Base-by-base conservation (phyloP, 129 eudicot genomes). In the Ambrosia artemisiifolia region DNA sequence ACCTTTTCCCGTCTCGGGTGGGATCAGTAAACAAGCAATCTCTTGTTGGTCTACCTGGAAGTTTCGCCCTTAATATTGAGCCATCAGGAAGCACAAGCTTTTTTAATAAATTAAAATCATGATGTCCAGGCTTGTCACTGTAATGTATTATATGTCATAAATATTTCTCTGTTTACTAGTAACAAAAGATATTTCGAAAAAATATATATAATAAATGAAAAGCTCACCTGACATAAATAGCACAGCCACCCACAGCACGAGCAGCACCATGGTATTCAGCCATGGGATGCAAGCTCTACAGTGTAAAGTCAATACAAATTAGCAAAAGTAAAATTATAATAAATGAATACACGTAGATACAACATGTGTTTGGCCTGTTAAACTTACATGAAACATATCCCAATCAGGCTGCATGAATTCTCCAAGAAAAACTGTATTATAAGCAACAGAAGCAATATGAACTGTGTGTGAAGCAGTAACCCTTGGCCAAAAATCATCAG, bases 351-450 rank as follows among this genome's bases (percentile, higher is more conserved):
- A 62, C 18, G 59, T 51, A 44, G 47, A 43, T 42, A 24, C 2
- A 51, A 13, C 44, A 50, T 64, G 55, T 67, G 11, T 6, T 17
- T 14, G n/a, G 32, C 49, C 6, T 68, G 7, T 61, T 67, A 38
- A 62, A 69, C 96, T 82, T 75, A 91, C 97, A 80, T 92, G 98
- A 73, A 92, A 92, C 98, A 92, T 87, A 80, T 92, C 98, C 98
- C 98, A 92, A 78, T 92, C 98, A 1, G 98, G 98, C 82, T 92
- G 98, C 98, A 92, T 92, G 73, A 92, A 89, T 71, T 92, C 98
- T 60, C 98, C 96, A 16, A 92, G 80, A 76, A 92, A 92, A 63
- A 89, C 28, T 1, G 96, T 87, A 75, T 92, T 92, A 72, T 87
- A 92, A 48, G 98, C 96, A 71, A 92, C 98, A 0, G 96, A 92